Conservation (phyloP, 345 rosid genomes). For the Ceriops tagal region DNA sequence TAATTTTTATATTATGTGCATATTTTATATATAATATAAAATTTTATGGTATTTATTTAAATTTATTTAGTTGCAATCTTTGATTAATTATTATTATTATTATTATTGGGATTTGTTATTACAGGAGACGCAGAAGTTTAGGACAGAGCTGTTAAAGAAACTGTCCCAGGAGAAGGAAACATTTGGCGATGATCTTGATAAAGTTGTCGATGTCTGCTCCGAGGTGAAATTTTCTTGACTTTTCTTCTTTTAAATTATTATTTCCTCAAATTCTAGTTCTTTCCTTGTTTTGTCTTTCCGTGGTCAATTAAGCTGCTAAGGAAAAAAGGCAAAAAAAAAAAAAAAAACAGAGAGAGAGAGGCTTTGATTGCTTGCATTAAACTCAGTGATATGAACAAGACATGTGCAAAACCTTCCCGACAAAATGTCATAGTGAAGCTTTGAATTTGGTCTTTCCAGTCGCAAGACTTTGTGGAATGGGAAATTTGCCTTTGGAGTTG, state of each 20-base stretch:
- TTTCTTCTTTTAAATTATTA: not conserved
- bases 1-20: too few relatives aligned
- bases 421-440: not conserved
- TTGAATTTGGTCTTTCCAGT: not conserved
- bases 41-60: not conserved
- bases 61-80: not conserved
- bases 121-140: conserved; percentile 47
- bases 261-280: too few relatives aligned
- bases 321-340: not conserved
- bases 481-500: not conserved
- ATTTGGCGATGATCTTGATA: conserved; percentile 37
- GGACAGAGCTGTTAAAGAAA: conserved; percentile 38
- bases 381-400: not conserved
- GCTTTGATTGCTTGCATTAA: not conserved
- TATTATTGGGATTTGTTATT: not conserved
- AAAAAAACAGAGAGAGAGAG: not conserved
- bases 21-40: too few relatives aligned
- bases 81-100: not conserved
- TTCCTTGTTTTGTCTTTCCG: not conserved
- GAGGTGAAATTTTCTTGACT: conserved; percentile 24
- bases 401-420: not conserved
- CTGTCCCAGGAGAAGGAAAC: conserved; percentile 34
- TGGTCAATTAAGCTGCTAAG: too few relatives aligned
- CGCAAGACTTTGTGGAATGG: not conserved
- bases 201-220: conserved; percentile 32